Base-by-base conservation (phyloP, 2,329 filamentous ascomycete species). In the Stenocarpella maydis region DNA sequence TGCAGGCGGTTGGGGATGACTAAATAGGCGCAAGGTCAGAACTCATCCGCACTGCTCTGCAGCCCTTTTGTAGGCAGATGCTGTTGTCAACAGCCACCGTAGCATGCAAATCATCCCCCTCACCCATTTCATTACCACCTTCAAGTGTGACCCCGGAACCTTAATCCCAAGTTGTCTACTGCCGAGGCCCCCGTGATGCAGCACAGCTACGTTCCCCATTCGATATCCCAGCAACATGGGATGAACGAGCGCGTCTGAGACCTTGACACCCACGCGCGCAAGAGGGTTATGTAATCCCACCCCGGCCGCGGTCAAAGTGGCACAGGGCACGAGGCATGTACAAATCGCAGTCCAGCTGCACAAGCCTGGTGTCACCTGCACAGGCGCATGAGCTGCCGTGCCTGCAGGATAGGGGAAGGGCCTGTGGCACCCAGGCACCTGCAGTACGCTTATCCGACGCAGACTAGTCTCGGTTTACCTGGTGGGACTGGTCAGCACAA, bases 111-210 rank as follows among this genome's bases (percentile, higher is more conserved):
- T 34, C 19, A 21, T 37, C n/a, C 52, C 28, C 50, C 28, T 54
- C 52, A 54, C 31, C 31, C 47, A 49, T 14, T 45, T 26, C 19
- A 8, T 54, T 10, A 37, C 19, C 52, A 37, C 52, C 52, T 54
- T 34, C n/a, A n/a, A n/a, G n/a, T n/a, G n/a, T n/a, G n/a, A n/a
- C n/a, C n/a, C n/a, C n/a, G n/a, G n/a, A n/a, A n/a, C n/a, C n/a
- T n/a, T n/a, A 6, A 37, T 12, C 52, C 52, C 52, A 31, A 54
- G 37, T 15, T 54, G 31, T 21, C 52, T 54, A 31, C 52, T 54
- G n/a, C n/a, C 52, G 52, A 10, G 37, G 24, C n/a, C 31, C 52
- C 52, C 52, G 52, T 54, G 52, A 54, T 54, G 52, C 52, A 37
- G 19, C 7, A n/a, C 12, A 54, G 19, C 3, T 37, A 37, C 31